Percentiles rank a stretch among this genome's conserved stretches.
phyloP scores from a whole-genome alignment of 2,329 filamentous ascomycete genomes.

The Pestalotiopsis sp. region DNA sequence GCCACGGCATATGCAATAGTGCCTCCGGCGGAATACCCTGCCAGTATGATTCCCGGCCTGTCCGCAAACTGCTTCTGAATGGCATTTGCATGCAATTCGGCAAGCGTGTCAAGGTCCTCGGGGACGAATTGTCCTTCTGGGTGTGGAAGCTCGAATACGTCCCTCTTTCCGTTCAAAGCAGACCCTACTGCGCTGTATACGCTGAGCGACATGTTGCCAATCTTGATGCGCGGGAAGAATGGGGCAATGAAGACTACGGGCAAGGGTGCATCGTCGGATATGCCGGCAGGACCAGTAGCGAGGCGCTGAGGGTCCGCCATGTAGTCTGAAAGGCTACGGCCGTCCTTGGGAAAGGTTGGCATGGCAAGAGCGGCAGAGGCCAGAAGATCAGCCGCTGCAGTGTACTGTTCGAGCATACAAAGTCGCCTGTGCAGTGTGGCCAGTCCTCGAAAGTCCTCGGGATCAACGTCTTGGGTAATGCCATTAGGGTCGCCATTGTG shows the following conservation, averaged over 20 bases:
- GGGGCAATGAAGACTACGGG: constrained; percentile 11
- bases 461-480: neutral
- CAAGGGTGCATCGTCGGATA: neutral
- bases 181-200: constrained; percentile 8
- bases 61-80: constrained; percentile 5
- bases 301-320: constrained; percentile 11
- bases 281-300: constrained; percentile 3
- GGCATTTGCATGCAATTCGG: constrained; percentile 3
- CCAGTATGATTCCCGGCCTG: constrained; percentile 9
- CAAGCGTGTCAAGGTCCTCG: constrained; percentile 11
- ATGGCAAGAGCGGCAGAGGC: constrained; percentile 12
- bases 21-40: constrained; percentile 10
- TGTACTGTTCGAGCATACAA: constrained; percentile 9
- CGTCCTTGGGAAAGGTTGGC: constrained; percentile 11
- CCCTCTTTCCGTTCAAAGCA: constrained; percentile 10
- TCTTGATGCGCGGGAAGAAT: constrained; percentile 13
- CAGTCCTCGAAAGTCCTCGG: constrained; percentile 9
- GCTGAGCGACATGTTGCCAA: neutral
- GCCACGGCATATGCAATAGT: constrained; percentile 9
- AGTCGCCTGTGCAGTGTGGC: constrained; percentile 12
- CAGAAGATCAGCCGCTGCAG: constrained; percentile 11
- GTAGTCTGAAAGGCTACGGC: constrained; percentile 1
- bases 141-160: constrained; percentile 12
- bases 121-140: constrained; percentile 3
- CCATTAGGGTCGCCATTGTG: neutral